Evolutionary conservation across 768 basidiomycete genomes (phyloP), one percentile per base, ranked within the genome.

Genomic region (Boletus tomentosulus): DNA sequence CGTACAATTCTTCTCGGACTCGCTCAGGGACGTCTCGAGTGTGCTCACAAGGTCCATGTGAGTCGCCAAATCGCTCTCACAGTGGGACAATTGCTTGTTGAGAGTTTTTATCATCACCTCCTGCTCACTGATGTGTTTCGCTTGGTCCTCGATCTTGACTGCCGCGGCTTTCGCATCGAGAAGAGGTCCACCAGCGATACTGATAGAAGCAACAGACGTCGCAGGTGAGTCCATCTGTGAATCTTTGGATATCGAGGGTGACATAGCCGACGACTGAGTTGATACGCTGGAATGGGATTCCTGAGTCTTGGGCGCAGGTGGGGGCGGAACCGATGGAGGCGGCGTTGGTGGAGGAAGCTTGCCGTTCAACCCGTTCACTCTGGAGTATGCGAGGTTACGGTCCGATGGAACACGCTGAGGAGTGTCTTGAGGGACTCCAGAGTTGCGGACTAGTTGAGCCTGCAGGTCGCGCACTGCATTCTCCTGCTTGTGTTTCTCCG

Each of bases 1-100:
- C 91, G 73, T 71, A 93, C 92, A 76, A 65, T 93, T 94, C 70
- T 96, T 92, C 74, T 96, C 94, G 22, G 91, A 90, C 63, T 96
- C 93, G 47, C 88, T 87, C 13, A 96, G 77, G 6, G 90, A 92
- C 42, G 85, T 81, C 72, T 96, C 92, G 25, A 96, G 78, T 10
- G 86, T 89, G 57, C 74, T 79, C 57, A 93, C 91, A 50, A 93
- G 81, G 67, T 96, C 91, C 81, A 93, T 92, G 64, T 95, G 92
- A 27, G 89, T 85, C 61, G 94, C 89, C 58, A 95, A 76, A 70
- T 97, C 93, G 57, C 80, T 82, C 72, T 97, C 94, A 65, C 92
- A 94, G 68, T 96, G 93, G n/a, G 84, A 85, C 46, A 97, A 69
- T 70, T 94, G 92, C 70, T 96, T 94, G 71, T 93, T 94, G 57